Evolutionary conservation across 768 basidiomycete genomes (phyloP), one percentile per base, ranked within the genome.

Genomic region (Phlegmacium glaucopus): DNA sequence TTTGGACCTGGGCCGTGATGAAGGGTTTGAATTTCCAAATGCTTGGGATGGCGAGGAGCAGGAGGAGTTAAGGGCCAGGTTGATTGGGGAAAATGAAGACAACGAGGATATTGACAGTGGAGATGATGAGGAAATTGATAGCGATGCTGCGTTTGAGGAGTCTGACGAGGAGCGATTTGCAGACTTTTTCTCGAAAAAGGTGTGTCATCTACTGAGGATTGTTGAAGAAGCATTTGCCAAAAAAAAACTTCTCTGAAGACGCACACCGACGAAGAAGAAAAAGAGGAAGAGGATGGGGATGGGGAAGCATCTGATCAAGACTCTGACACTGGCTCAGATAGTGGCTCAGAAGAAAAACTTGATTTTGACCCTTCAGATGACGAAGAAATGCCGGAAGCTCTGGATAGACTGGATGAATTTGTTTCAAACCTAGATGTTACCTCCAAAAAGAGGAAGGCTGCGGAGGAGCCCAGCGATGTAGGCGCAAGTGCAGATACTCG

Each of bases 121-220:
- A 1, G 87, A 94, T 52, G 91, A 94, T 58, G 90, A 93, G 59
- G 90, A 93, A 50, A 79, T 93, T 38, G 87, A 90, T 50, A 87
- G 83, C 52, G 92, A 94, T 57, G 83, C 75, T 51, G 91, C 89
- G 1, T 89, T 90, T 50, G 87, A 90, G 51, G 86, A 89, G 61
- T 82, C 79, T 46, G 90, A 90, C 28, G 83, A 83, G 48, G 90
- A 93, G n/a, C 70, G 75, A 3, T 91, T 83, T 65, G 82, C 81
- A 9, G 84, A 81, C 3, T 85, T 85, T 52, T 79, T 78, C 49
- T 67, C 70, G 9, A 55, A 55, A 25, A 74, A 73, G 60, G 74
- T 79, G 61, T 56, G 70, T 50, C 53, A 43, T 22, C 27, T 40
- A 48, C 57, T 54, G 16, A 12, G 50, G 39, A 9, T 25, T 34